Evolutionary conservation across 108 stramenopile species (phyloP), one percentile per base, ranked within the genome.

Genomic region (Nannochloropsis granulata): DNA sequence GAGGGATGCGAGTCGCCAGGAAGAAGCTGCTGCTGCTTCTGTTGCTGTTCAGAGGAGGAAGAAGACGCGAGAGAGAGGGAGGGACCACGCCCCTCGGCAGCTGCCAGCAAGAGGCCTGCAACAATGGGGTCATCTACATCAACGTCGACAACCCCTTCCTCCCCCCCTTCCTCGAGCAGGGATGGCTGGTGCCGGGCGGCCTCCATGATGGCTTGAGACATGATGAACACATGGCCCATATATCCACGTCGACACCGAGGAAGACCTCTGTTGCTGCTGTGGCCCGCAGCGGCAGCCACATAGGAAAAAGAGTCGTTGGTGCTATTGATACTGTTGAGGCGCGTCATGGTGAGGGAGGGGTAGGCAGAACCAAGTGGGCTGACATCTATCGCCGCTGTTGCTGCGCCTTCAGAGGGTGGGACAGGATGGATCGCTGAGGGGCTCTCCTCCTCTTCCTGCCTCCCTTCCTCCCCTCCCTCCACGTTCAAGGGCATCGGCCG

Each of bases 181-280:
- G 34, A 5, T 34, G 34, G 34, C 16, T 42, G 90, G 85, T 93
- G 94, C n/a, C 80, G 44, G 34, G 44, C 79, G 13, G 94, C 95
- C 83, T 95, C 93, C 13, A 94, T 94, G 26, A 97, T 82, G 13
- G 96, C 95, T 90, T 95, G 95, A 83, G 94, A 94, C 34, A 96
- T 93, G 25, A 97, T 95, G n/a, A 97, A 95, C 24, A 97, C 94
- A 85, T 97, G 96, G 13, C 96, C 96, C 95, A 95, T 97, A 89
- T 95, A 94, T 21, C 96, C 96, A 78, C 90, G 24, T 13, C 88
- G 86, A 23, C 84, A 43, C 24, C 82, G 43, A 26, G 46, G 89
- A 25, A 13, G 46, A 80, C 25, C 25, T 44, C 21, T 83, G 83
- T 44, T 81, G 13, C 16, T 23, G 45, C 26, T 24, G 81, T 81